phyloP scores from a whole-genome alignment of 2,329 filamentous ascomycete species.

The Pyrenophora graminea region DNA sequence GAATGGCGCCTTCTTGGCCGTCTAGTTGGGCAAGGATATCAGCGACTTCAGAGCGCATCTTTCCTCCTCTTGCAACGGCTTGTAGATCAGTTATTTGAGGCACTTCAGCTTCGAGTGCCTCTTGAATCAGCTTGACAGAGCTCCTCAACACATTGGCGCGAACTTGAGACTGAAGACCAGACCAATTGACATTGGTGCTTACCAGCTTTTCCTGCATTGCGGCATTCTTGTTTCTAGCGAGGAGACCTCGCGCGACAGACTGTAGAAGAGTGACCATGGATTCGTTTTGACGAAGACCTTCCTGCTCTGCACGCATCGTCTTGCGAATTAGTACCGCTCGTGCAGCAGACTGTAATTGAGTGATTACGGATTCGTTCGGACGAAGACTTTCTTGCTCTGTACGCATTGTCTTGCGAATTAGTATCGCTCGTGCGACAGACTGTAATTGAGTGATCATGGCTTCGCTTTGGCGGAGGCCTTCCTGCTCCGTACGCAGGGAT shows the following conservation, averaged over 20 bases:
- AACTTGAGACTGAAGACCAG: constrained; percentile 51
- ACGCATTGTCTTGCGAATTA: constrained; percentile 46
- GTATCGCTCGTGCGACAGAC: constrained; percentile 48
- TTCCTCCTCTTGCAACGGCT: constrained; percentile 46
- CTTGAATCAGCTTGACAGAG: constrained; percentile 35
- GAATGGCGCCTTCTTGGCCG: constrained; percentile 50
- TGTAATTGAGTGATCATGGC: constrained; percentile 49
- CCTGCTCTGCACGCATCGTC: constrained; percentile 40
- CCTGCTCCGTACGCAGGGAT: constrained; percentile 22
- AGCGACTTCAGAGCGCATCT: constrained; percentile 37
- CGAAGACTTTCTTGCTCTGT: constrained; percentile 40
- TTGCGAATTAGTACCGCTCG: constrained; percentile 50
- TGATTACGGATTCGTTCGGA: constrained; percentile 56
- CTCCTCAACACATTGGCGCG: constrained; percentile 47
- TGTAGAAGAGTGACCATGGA: constrained; percentile 61
- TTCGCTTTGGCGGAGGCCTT: constrained; percentile 54
- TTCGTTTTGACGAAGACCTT: constrained; percentile 46
- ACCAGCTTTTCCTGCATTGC: constrained; percentile 49
- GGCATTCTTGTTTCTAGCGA: constrained; percentile 48
- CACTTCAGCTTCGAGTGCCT: constrained; percentile 39
- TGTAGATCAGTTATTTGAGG: constrained; percentile 46
- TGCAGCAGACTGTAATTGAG: constrained; percentile 47
- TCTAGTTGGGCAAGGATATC: constrained; percentile 47
- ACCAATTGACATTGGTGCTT: constrained; percentile 48
- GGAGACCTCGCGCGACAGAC: constrained; percentile 63